A percentile compares a stretch with the other conserved stretches of the same genome.
phyloP scores from a whole-genome alignment of 192 early-diverging fungal genomes.

The Rhizophlyctis rosea region DNA sequence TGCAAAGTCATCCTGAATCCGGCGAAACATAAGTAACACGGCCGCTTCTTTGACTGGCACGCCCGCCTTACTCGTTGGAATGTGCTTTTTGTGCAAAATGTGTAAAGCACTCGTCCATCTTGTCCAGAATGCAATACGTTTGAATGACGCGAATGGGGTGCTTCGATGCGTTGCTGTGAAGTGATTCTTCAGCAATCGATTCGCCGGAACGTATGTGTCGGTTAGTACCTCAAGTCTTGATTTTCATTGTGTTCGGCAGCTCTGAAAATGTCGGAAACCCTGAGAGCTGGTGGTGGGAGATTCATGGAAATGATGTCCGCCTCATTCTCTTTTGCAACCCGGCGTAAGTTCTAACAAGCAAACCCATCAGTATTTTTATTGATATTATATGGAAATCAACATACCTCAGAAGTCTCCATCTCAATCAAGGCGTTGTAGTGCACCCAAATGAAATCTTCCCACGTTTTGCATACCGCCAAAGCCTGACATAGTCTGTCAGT shows the following conservation, averaged over 20 bases:
- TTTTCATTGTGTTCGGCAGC: slow-evolving; percentile 24
- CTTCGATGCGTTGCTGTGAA: slow-evolving; percentile 21
- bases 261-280: slow-evolving; percentile 31
- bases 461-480: slow-evolving; percentile 68
- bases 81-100: slow-evolving; percentile 18
- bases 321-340: slow-evolving; percentile 7
- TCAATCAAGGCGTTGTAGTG: slow-evolving; percentile 75
- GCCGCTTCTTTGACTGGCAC: too few species aligned
- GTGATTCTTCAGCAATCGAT: too few species aligned
- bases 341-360: slow-evolving; percentile 18
- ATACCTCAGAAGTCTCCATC: slow-evolving; percentile 48
- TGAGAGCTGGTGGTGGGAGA: slow-evolving; percentile 15
- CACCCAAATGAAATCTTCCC: slow-evolving; percentile 89
- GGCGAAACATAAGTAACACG: slow-evolving; percentile 7
- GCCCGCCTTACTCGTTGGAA: slow-evolving; percentile 2
- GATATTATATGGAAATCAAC: neutral
- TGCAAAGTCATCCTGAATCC: slow-evolving; percentile 1
- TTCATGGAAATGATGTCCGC: slow-evolving; percentile 8
- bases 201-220: too few species aligned
- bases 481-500: slow-evolving; percentile 36
- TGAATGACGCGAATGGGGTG: slow-evolving; percentile 54
- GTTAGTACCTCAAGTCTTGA: slow-evolving; percentile 26
- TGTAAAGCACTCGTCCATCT: slow-evolving; percentile 31
- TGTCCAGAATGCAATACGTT: slow-evolving; percentile 47
- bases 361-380: too few species aligned